Conservation (phyloP, 257 asterid species). For the Solanum virginianum region DNA sequence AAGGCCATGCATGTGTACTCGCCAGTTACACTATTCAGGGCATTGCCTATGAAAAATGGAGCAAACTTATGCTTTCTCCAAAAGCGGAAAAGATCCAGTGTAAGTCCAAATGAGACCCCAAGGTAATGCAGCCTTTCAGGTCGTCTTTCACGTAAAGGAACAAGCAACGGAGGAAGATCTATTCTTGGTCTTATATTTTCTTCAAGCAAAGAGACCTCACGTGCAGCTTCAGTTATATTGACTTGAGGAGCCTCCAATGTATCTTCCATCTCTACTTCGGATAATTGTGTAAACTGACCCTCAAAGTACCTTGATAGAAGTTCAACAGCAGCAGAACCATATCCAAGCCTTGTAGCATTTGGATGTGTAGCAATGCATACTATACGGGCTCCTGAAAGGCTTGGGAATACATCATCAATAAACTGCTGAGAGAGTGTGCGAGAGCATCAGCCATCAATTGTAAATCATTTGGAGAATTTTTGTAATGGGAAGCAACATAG, state of each 20-base stretch:
- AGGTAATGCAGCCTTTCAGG: constrained; percentile 90
- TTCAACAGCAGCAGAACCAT: constrained; percentile 84
- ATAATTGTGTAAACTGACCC: constrained; percentile 59
- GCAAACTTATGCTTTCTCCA: constrained; percentile 90
- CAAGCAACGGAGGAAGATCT: constrained; percentile 83
- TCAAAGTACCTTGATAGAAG: constrained; percentile 79
- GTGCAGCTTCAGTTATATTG: constrained; percentile 67
- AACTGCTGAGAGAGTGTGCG: constrained; percentile 85
- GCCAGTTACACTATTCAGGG: too few species aligned
- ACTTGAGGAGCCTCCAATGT: constrained; percentile 28
- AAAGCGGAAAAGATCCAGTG: constrained; percentile 77
- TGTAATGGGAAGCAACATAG: constrained; percentile 94
- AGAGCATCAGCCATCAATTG: constrained; percentile 99
- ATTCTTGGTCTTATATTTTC: constrained; percentile 68
- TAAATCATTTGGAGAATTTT: constrained; percentile 87
- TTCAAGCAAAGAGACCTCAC: constrained; percentile 81
- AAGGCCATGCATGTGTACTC: too few species aligned
- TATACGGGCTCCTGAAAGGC: constrained; percentile 92
- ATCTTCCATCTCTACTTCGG: constrained; percentile 63
- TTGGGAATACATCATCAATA: constrained; percentile 60
- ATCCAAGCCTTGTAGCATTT: constrained; percentile 84
- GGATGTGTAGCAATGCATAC: constrained; percentile 99
- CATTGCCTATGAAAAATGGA: constrained; percentile 72
- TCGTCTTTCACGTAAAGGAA: constrained; percentile 67
- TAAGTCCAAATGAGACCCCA: constrained; percentile 94